Evolutionary conservation across 1,284 basidiomycete genomes (phyloP).

Genomic region (Inonotus hispidus): DNA sequence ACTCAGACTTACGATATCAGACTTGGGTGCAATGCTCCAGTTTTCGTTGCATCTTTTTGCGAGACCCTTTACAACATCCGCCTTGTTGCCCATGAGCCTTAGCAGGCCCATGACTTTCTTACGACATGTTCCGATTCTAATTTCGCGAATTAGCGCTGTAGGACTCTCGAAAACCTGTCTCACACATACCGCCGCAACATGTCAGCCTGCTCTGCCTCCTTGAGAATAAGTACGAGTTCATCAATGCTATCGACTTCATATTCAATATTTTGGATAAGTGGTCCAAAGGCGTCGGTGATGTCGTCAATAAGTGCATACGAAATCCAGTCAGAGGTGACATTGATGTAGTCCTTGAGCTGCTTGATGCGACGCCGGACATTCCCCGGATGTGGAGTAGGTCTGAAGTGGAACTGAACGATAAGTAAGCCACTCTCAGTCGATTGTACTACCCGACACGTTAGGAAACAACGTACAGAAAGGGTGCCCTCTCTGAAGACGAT

Average conservation of each 20-base stretch:
- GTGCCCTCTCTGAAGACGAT: conserved; percentile 99
- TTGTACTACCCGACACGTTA: not conserved
- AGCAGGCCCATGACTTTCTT: conserved; percentile 99
- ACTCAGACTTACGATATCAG: conserved; percentile 75
- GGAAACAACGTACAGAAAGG: conserved; percentile 60
- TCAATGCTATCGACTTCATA: conserved; percentile 99
- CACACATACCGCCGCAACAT: conserved; percentile 56
- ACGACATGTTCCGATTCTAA: conserved; percentile 92
- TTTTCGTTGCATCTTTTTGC: conserved; percentile 99
- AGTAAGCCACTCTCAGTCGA: not conserved
- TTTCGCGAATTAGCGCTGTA: conserved; percentile 10
- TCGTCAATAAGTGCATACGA: conserved; percentile 99
- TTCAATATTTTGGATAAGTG: conserved; percentile 97
- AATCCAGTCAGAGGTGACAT: conserved; percentile 99
- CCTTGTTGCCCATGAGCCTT: conserved; percentile 97
- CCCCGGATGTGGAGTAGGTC: conserved; percentile 94
- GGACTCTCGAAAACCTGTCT: not conserved
- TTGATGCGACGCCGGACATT: conserved; percentile 98
- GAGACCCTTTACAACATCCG: conserved; percentile 97
- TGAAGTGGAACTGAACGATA: conserved; percentile 83
- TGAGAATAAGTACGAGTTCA: conserved; percentile 95
- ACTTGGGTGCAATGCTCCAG: conserved; percentile 97
- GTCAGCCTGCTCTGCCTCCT: conserved; percentile 78
- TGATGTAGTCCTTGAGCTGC: conserved; percentile 99
- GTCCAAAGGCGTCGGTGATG: conserved; percentile 99